Conservation (phyloP, 768 basidiomycete genomes). For the Kwoniella europaea region DNA sequence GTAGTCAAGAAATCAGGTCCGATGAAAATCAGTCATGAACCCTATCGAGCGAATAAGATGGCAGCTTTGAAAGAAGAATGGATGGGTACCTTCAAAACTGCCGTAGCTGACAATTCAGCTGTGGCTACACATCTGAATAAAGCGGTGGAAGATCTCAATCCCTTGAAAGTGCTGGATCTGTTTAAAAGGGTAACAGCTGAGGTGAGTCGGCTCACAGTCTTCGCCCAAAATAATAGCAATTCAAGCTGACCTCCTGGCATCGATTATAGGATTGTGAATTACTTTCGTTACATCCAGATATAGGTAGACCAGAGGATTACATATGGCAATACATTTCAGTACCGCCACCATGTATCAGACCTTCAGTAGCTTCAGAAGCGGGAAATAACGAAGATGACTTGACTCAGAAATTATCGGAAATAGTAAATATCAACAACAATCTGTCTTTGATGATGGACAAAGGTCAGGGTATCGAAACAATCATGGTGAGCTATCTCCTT, state of each 20-base stretch:
- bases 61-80: slow-evolving; percentile 85
- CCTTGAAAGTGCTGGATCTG: slow-evolving; percentile 87
- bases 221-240: no score
- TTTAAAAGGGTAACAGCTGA: slow-evolving; percentile 92
- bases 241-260: slow-evolving; percentile 1
- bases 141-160: slow-evolving; percentile 91
- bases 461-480: slow-evolving; percentile 63
- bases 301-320: slow-evolving; percentile 93
- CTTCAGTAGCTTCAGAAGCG: slow-evolving; percentile 95
- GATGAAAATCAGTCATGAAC: slow-evolving; percentile 96
- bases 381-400: slow-evolving; percentile 96
- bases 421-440: slow-evolving; percentile 89
- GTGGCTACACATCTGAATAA: slow-evolving; percentile 81
- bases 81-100: slow-evolving; percentile 78
- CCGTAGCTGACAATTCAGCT: slow-evolving; percentile 85
- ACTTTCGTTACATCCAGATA: slow-evolving; percentile 82
- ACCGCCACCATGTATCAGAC: slow-evolving; percentile 95
- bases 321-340: slow-evolving; percentile 99
- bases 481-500: slow-evolving; percentile 36
- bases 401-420: slow-evolving; percentile 95
- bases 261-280: slow-evolving; percentile 83
- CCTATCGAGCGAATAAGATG: slow-evolving; percentile 87
- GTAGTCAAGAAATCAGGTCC: slow-evolving; percentile 90
- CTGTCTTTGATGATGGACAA: slow-evolving; percentile 87
- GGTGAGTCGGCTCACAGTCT: slow-evolving; percentile 60